These are phyloP conservation scores for Kalmanozyma brasiliensis DNA, from an alignment of 1,284 basidiomycete species.

Conservation along the genomic window DNA sequence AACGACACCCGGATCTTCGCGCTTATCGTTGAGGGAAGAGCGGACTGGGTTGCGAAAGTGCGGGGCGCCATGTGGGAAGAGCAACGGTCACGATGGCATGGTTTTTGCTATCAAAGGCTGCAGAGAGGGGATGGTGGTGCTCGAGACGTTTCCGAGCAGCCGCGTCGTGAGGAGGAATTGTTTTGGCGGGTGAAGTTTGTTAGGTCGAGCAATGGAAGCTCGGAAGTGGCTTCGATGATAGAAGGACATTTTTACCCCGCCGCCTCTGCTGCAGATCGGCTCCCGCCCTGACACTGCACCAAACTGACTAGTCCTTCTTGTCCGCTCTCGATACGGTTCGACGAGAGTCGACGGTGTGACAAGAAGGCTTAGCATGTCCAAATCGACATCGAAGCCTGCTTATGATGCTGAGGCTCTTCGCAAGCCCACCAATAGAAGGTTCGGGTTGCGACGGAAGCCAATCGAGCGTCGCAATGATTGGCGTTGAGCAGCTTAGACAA, in stretches of 20 bases:
- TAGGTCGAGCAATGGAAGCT: conserved; percentile 25
- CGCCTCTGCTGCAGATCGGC: too few species aligned
- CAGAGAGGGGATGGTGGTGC: conserved; percentile 14
- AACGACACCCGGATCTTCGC: conserved; percentile 34
- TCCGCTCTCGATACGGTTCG: too few species aligned
- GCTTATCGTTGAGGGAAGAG: not conserved
- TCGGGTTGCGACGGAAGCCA: conserved; percentile 1
- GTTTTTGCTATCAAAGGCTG: conserved; percentile 7
- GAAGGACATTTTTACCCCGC: too few species aligned
- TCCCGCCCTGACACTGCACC: too few species aligned
- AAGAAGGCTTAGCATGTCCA: too few species aligned
- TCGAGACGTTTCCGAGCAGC: conserved; percentile 29
- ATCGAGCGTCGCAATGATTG: too few species aligned
- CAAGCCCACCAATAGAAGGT: conserved; percentile 2
- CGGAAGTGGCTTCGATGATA: conserved; percentile 15
- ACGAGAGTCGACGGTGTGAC: not conserved
- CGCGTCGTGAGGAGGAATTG: conserved; percentile 5
- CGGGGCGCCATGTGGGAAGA: conserved; percentile 39
- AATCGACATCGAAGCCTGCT: too few species aligned
- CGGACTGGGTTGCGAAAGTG: conserved; percentile 16
- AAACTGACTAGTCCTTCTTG: too few species aligned
- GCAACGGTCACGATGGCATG: not conserved
- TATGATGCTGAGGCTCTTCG: too few species aligned
- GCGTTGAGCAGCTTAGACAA: not conserved
- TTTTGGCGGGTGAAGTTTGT: conserved; percentile 19